Evolutionary conservation across 2,329 filamentous ascomycete genomes (phyloP).

Genomic region (Boeremia exigua): DNA sequence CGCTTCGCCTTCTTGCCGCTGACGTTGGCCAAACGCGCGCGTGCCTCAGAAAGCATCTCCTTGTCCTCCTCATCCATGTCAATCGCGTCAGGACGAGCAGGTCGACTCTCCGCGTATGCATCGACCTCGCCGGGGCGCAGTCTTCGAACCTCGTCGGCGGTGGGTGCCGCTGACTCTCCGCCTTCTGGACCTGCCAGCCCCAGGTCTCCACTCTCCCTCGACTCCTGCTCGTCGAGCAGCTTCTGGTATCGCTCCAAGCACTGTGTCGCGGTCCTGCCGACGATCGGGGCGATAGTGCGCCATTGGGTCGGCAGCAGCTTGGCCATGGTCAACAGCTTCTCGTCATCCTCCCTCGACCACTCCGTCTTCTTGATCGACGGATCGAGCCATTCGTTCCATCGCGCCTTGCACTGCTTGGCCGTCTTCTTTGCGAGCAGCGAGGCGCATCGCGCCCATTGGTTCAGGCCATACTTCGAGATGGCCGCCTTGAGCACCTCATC

Average conservation of each 20-base stretch:
- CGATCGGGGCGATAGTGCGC: slow-evolving; percentile 96
- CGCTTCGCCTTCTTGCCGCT: slow-evolving; percentile 99
- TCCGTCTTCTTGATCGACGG: slow-evolving; percentile 98
- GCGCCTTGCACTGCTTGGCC: slow-evolving; percentile 97
- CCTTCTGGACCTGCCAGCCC: slow-evolving; percentile 85
- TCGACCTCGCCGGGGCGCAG: slow-evolving; percentile 93
- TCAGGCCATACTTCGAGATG: slow-evolving; percentile 52
- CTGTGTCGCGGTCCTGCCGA: slow-evolving; percentile 94
- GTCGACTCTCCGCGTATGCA: slow-evolving; percentile 96
- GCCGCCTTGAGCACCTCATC: slow-evolving; percentile 95
- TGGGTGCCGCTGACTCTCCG: slow-evolving; percentile 84
- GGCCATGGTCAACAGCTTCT: slow-evolving; percentile 93
- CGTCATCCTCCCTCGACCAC: slow-evolving; percentile 98
- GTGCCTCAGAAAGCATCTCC: slow-evolving; percentile 98
- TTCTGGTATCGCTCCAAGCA: slow-evolving; percentile 97
- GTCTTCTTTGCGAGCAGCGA: slow-evolving; percentile 96
- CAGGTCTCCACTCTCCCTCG: slow-evolving; percentile 80
- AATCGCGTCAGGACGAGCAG: slow-evolving; percentile 92
- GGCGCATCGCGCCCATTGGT: slow-evolving; percentile 96
- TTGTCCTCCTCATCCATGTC: slow-evolving; percentile 99
- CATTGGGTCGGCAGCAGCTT: slow-evolving; percentile 99
- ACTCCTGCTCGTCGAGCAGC: slow-evolving; percentile 92
- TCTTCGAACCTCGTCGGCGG: slow-evolving; percentile 87
- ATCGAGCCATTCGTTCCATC: slow-evolving; percentile 98
- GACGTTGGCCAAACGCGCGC: slow-evolving; percentile 93